Evolutionary conservation across 2,329 filamentous ascomycete genomes (phyloP).

Genomic region (Ascocoryne sarcoides): DNA sequence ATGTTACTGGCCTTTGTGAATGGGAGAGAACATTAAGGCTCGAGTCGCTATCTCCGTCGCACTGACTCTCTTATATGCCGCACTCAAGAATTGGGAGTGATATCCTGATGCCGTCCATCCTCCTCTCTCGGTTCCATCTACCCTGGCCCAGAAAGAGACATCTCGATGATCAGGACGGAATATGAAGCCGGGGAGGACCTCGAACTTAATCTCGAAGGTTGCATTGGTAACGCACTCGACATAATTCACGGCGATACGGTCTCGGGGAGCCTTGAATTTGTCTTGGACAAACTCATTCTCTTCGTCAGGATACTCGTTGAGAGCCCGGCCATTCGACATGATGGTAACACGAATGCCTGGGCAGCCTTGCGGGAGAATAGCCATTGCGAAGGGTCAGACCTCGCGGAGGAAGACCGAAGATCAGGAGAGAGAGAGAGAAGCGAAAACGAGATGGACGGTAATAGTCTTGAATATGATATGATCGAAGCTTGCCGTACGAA

Average conservation of each 20-base stretch:
- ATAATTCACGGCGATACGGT: constrained; percentile 8
- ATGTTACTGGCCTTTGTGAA: constrained; percentile 8
- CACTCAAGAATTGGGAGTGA: constrained; percentile 7
- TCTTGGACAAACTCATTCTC: constrained; percentile 6
- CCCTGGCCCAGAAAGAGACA: constrained; percentile 7
- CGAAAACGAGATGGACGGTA: too few relatives aligned
- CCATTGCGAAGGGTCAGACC: constrained; percentile 18
- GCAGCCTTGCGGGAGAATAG: constrained; percentile 14
- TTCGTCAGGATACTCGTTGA: constrained; percentile 17
- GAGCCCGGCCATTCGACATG: constrained; percentile 6
- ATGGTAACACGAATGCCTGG: constrained; percentile 19
- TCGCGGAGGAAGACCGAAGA: too few relatives aligned
- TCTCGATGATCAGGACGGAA: constrained; percentile 8
- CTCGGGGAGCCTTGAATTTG: constrained; percentile 2
- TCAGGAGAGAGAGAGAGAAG: too few relatives aligned
- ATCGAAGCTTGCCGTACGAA: too few relatives aligned
- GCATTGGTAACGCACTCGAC: constrained; percentile 13
- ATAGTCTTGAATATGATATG: too few relatives aligned
- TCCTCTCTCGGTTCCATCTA: constrained; percentile 15
- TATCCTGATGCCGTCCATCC: too few relatives aligned
- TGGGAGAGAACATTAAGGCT: constrained; percentile 11
- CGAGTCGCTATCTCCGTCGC: constrained; percentile 5
- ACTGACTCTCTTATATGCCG: constrained; percentile 6
- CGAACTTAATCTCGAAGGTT: constrained; percentile 12
- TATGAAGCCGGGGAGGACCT: constrained; percentile 7